Base-by-base conservation (phyloP, 2,329 filamentous ascomycete species). In the Diaporthe ampelina region DNA sequence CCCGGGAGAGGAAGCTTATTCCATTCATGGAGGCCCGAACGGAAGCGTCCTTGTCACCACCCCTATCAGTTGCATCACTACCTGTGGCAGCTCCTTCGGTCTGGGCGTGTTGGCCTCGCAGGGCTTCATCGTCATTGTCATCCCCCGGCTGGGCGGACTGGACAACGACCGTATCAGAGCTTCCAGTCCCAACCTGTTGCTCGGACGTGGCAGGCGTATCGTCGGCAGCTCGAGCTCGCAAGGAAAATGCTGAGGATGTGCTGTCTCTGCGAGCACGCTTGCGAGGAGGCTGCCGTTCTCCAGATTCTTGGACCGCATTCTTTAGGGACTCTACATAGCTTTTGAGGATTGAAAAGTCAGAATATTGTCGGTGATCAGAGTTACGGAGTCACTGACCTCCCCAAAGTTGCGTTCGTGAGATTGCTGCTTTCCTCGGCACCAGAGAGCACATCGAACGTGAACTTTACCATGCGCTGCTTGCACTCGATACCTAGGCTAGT, bases 11-110 rank as follows among this genome's bases (percentile, higher is more conserved):
- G 58, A 61, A 61, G 58, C 37, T 61, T 24, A 61, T 61, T 8
- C 58, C 58, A 19, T 40, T 61, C 58, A 61, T 43, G 8, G 58
- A 61, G n/a, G 58, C 58, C 37, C 58, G 58, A 45, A 61, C 37
- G 1, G 58, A 61, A 21, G 37, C 58, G 15, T 61, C 58, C 24
- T 24, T 24, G 37, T 61, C 58, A 61, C 37, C 35, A 21, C 24
- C 4, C 32, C 13, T 35, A 4, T 37, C 32, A 8, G 9, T 29
- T 15, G 9, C 21, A 9, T 9, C 21, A 15, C 19, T 15, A 15
- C 6, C 19, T 21, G 32, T 37, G 32, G 19, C 21, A 37, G 56
- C 4, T 13, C 10, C 10, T 37, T 37, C 32, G 6, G 4, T 15
- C 37, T 19, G 35, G 19, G 24, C 40, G 13, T 19, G 58, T 15